Evolutionary conservation across 2,329 filamentous ascomycete species (phyloP).

Genomic region (Arthrobotrys conoides): DNA sequence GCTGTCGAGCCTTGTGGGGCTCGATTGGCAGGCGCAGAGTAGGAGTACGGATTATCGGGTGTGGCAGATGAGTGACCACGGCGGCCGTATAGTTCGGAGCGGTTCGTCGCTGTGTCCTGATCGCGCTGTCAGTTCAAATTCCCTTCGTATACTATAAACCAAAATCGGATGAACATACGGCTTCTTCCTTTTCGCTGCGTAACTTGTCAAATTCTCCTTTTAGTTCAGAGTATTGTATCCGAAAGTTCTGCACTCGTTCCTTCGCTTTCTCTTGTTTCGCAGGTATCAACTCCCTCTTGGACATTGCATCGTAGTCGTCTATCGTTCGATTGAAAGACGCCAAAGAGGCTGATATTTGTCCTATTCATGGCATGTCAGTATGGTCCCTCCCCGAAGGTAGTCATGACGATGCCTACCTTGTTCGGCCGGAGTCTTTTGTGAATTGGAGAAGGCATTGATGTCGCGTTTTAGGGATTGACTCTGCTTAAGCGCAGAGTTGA

Average conservation of each 20-base stretch:
- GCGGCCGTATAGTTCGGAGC: constrained; percentile 86
- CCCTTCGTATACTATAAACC: not conserved
- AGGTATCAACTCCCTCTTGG: constrained; percentile 88
- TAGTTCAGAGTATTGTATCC: constrained; percentile 84
- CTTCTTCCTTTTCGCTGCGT: constrained; percentile 83
- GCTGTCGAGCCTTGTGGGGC: constrained; percentile 68
- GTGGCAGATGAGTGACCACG: constrained; percentile 78
- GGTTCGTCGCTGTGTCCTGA: constrained; percentile 75
- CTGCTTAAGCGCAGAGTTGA: constrained; percentile 88
- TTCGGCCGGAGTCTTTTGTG: constrained; percentile 74
- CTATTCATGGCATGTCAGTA: constrained; percentile 64
- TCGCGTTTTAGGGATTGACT: constrained; percentile 83
- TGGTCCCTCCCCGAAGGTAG: not conserved
- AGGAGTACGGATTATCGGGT: constrained; percentile 93
- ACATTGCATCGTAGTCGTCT: constrained; percentile 89
- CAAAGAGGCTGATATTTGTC: constrained; percentile 83
- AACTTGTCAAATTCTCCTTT: constrained; percentile 82
- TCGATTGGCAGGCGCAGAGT: constrained; percentile 69
- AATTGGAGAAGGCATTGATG: constrained; percentile 74
- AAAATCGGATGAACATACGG: constrained; percentile 68
- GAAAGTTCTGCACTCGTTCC: constrained; percentile 88
- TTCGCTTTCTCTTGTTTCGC: constrained; percentile 92
- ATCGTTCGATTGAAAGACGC: constrained; percentile 88
- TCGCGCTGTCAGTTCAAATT: constrained; percentile 61
- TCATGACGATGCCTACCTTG: constrained; percentile 60